Percentiles rank a stretch among this genome's conserved stretches.
phyloP scores from a whole-genome alignment of 2,329 filamentous ascomycete genomes.

The Helotiales sp. region DNA sequence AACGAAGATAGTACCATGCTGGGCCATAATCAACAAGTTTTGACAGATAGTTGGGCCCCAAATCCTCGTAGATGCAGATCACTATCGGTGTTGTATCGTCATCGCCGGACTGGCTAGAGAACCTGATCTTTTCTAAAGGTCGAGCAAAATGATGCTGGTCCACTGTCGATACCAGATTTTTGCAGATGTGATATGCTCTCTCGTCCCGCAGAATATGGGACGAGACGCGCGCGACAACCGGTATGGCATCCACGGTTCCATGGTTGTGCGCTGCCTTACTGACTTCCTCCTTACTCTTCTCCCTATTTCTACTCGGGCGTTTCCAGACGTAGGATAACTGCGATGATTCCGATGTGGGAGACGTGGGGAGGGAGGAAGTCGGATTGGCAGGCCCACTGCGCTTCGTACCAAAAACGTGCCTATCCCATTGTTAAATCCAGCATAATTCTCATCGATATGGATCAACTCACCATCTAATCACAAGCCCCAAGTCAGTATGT shows the following conservation, averaged over 20 bases:
- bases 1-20: conserved; percentile 61
- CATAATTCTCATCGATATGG: neutral
- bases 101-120: conserved; percentile 68
- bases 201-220: conserved; percentile 81
- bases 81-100: conserved; percentile 58
- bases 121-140: conserved; percentile 75
- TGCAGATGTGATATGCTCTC: conserved; percentile 80
- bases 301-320: neutral
- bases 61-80: conserved; percentile 78
- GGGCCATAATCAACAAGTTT: conserved; percentile 77
- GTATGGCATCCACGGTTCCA: neutral
- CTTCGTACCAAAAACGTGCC: conserved; percentile 66
- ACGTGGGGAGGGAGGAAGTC: neutral
- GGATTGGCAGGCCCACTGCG: conserved; percentile 21
- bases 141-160: conserved; percentile 78
- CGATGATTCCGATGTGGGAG: neutral
- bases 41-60: conserved; percentile 70
- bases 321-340: neutral
- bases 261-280: conserved; percentile 16
- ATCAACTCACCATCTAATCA: neutral
- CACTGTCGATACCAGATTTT: conserved; percentile 66
- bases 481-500: no score
- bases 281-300: neutral
- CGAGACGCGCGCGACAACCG: conserved; percentile 78
- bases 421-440: conserved; percentile 34